These are phyloP conservation scores for Magnusiomyces tetraspermus DNA, from an alignment of 1,139 yeast species.

Conservation along the genomic window DNA sequence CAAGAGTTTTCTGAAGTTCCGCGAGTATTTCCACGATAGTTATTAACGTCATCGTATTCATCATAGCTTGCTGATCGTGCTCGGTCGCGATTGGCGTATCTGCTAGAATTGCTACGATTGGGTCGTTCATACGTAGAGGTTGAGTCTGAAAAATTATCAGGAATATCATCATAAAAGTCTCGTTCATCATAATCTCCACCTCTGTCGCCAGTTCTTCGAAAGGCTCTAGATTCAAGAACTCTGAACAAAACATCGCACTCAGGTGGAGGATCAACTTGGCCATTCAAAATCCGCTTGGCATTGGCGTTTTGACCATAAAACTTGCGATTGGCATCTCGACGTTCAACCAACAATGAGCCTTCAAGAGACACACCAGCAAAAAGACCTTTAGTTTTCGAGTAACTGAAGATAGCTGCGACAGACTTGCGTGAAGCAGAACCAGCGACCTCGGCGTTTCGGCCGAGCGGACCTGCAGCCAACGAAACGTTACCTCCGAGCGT, in stretches of 20 bases:
- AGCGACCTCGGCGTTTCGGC: conserved; percentile 96
- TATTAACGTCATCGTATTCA: conserved; percentile 26
- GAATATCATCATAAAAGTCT: conserved; percentile 64
- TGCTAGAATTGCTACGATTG: conserved; percentile 15
- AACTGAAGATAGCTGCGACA: conserved; percentile 86
- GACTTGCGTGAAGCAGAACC: conserved; percentile 85
- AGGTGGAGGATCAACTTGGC: conserved; percentile 86
- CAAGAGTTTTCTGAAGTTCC: conserved; percentile 9
- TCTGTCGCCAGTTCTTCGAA: conserved; percentile 41
- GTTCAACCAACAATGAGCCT: conserved; percentile 89
- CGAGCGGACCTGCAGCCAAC: conserved; percentile 97
- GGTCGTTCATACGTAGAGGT: conserved; percentile 16
- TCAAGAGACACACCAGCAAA: conserved; percentile 96
- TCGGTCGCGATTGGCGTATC: conserved; percentile 28
- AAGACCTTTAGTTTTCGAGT: conserved; percentile 91
- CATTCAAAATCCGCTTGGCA: conserved; percentile 72
- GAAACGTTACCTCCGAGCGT: conserved; percentile 94
- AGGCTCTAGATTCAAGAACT: conserved; percentile 76
- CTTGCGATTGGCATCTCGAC: conserved; percentile 93
- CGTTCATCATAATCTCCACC: conserved; percentile 48
- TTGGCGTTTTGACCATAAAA: conserved; percentile 84
- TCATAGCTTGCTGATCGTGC: conserved; percentile 23
- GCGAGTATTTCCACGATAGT: conserved; percentile 27
- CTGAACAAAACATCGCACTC: conserved; percentile 86
- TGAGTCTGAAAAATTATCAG: conserved; percentile 37